Conservation (phyloP, 768 basidiomycete genomes). For the Suillus sp. region DNA sequence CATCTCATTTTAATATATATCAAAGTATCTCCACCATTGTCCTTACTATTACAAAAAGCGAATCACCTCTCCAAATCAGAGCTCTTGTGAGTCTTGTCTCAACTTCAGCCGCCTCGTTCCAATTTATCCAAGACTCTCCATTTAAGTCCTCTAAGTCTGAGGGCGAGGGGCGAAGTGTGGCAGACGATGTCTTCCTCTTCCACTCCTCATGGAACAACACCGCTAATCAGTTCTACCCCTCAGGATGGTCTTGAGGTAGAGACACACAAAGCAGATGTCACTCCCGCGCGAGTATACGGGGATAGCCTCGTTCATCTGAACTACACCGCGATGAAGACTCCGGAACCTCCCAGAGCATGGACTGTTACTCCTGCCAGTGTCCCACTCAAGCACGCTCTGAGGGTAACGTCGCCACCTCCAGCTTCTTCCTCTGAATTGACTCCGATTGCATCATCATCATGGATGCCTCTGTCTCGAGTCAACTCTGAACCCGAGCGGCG, state of each 20-base stretch:
- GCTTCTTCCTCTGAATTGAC: slow-evolving; percentile 24
- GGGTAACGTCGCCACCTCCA: slow-evolving; percentile 18
- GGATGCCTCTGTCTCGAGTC: slow-evolving; percentile 27
- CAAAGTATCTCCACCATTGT: slow-evolving; percentile 24
- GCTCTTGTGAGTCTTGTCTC: slow-evolving; percentile 24
- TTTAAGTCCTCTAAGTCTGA: neutral
- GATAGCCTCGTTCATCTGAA: slow-evolving; percentile 23
- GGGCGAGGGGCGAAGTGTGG: neutral
- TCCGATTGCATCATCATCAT: slow-evolving; percentile 20
- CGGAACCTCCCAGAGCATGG: slow-evolving; percentile 50
- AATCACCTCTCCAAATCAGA: slow-evolving; percentile 20
- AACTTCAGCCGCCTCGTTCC: slow-evolving; percentile 18
- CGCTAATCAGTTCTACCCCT: slow-evolving; percentile 6
- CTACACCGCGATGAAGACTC: slow-evolving; percentile 43
- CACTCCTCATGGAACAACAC: slow-evolving; percentile 26
- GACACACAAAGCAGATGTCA: slow-evolving; percentile 28
- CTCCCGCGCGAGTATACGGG: slow-evolving; percentile 25
- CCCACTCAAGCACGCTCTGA: slow-evolving; percentile 21
- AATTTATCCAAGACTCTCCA: slow-evolving; percentile 5
- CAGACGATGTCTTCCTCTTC: slow-evolving; percentile 11
- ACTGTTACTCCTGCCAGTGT: slow-evolving; percentile 42
- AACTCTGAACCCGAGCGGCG: slow-evolving; percentile 17
- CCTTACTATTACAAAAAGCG: slow-evolving; percentile 9
- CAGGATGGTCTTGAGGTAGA: slow-evolving; percentile 35
- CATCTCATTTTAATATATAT: slow-evolving; percentile 12